phyloP scores from a whole-genome alignment of 257 asterid genomes.

The Gynochthodes officinalis region DNA sequence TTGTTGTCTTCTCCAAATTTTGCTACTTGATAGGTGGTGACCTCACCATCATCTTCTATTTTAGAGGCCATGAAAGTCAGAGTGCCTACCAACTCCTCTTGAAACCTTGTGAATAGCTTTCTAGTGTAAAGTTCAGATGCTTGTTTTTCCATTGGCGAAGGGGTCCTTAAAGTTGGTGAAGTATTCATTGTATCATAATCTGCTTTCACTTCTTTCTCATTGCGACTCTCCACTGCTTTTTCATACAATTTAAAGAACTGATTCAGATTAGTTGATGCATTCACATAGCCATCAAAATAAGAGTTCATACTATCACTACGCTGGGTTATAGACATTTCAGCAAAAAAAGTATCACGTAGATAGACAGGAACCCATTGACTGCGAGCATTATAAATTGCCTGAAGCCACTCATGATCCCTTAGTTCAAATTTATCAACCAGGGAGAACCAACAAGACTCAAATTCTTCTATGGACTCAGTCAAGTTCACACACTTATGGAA shows the following conservation, averaged over 20 bases:
- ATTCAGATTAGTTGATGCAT: constrained; percentile 84
- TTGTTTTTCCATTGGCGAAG: constrained; percentile 99
- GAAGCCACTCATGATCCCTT: constrained; percentile 80
- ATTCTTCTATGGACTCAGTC: constrained; percentile 73
- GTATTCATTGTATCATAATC: constrained; percentile 85
- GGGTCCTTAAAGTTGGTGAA: constrained; percentile 67
- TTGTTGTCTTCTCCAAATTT: constrained; percentile 85
- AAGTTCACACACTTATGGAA: constrained; percentile 87
- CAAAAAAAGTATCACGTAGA: constrained; percentile 82
- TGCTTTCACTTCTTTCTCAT: constrained; percentile 95
- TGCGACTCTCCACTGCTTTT: constrained; percentile 94
- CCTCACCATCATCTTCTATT: constrained; percentile 74
- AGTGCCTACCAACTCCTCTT: constrained; percentile 89
- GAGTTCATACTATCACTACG: constrained; percentile 93
- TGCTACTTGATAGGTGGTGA: constrained; percentile 68
- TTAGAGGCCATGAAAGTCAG: constrained; percentile 84
- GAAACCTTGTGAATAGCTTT: constrained; percentile 78
- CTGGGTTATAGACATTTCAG: constrained; percentile 89
- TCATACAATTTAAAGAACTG: constrained; percentile 90
- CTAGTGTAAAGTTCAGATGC: constrained; percentile 88
- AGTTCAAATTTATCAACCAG: constrained; percentile 66
- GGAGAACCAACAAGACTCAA: constrained; percentile 85
- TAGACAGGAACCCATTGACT: constrained; percentile 93
- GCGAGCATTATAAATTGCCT: constrained; percentile 58
- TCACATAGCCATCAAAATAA: constrained; percentile 89